Evolutionary conservation across 805 yeast genomes (phyloP), one percentile per base, ranked within the genome.

Genomic region (Maudiozyma bulderi): DNA sequence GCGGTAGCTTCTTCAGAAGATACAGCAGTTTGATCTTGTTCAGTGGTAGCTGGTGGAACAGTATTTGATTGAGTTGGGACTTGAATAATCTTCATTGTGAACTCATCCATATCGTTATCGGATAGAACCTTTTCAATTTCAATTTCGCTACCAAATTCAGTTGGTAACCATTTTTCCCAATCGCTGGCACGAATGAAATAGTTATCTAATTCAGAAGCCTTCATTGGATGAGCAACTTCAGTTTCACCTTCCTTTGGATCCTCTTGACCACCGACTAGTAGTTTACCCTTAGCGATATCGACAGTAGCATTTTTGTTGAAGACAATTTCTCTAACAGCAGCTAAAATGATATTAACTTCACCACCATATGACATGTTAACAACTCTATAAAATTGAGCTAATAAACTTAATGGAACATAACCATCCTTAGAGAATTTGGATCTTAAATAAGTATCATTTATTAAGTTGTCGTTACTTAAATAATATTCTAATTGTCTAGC

Each of bases 391-490:
- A 61, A 61, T 47, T 56, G 58, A 10, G 65, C 51, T 33, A 63
- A 57, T 33, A 61, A 47, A 11, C 62, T 45, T 15, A 64, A 51
- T 39, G 69, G 62, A 31, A 57, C 66, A 42, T 54, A 65, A 31
- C 69, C 69, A 11, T 65, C 65, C 14, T 54, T 54, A 9, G 62
- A 58, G 40, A 91, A 86, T 59, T 85, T 86, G 55, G 80, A 77
- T 67, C 96, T 80, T 68, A 93, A 74, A 64, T 70, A 91, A 46
- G 82, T 71, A 69, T 93, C 99, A 69, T 88, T 86, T 57, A 84
- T 73, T 68, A 93, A 74, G 68, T 93, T 93, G 58, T 88, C 95
- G 46, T 82, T 73, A 32, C 95, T 83, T 70, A 93, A 86, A 68
- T 93, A 93, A 73, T 93, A 93, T 63, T 87, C 93, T 47, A 91